A percentile compares a stretch with the other conserved stretches of the same genome.
phyloP scores from a whole-genome alignment of 1,284 basidiomycete genomes.

The Caloboletus inedulis region DNA sequence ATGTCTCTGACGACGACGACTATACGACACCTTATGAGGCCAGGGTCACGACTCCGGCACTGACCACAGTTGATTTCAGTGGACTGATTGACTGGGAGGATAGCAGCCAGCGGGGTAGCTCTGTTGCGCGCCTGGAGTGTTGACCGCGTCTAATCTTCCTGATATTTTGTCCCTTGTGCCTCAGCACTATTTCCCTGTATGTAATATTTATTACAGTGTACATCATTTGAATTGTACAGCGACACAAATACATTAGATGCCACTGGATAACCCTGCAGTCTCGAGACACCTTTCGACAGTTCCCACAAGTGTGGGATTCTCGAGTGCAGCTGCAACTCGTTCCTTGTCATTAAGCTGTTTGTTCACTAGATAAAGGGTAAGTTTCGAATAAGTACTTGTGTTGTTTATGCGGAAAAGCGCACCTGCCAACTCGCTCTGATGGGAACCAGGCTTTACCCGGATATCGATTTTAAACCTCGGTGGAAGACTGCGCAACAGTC shows the following conservation, averaged over 20 bases:
- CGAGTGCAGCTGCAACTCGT: constrained; percentile 93
- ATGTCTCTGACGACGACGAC: constrained; percentile 3
- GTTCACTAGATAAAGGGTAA: constrained; percentile 62
- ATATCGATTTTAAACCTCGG: constrained; percentile 95
- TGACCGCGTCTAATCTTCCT: not conserved
- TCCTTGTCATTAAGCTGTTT: constrained; percentile 99
- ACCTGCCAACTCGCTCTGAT: constrained; percentile 92
- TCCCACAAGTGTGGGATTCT: constrained; percentile 84
- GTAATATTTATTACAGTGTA: no score
- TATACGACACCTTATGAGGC: not conserved
- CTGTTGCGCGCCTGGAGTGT: not conserved
- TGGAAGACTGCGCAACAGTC: constrained; percentile 87
- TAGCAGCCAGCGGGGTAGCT: not conserved
- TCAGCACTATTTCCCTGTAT: no score
- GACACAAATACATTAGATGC: not conserved
- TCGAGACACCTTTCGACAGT: constrained; percentile 87
- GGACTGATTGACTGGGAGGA: not conserved
- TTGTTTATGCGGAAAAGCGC: constrained; percentile 18
- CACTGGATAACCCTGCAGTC: constrained; percentile 31
- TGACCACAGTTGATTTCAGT: constrained; percentile 13
- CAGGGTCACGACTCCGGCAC: not conserved
- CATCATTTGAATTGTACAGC: not conserved
- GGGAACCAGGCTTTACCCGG: constrained; percentile 88
- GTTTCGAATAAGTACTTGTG: not conserved
- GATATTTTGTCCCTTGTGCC: no score